These are phyloP conservation scores for Trichoderma virens DNA, from an alignment of 495 filamentous ascomycete species.

Conservation along the genomic window DNA sequence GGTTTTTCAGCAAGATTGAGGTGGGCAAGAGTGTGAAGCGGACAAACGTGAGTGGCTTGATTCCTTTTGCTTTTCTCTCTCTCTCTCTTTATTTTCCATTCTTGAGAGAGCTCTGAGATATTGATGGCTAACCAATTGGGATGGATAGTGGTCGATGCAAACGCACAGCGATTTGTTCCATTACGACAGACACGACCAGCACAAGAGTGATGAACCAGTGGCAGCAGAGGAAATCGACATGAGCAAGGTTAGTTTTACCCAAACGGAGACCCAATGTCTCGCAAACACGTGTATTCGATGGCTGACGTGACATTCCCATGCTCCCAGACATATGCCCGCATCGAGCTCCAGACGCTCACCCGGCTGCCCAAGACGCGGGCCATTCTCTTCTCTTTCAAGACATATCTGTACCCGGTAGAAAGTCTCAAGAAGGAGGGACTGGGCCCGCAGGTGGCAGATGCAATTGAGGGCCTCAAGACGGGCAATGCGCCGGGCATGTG, in stretches of 20 bases:
- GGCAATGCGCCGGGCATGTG: conserved; percentile 63
- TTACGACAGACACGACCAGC: conserved; percentile 10
- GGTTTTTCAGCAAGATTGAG: conserved; percentile 56
- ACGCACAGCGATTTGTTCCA: conserved; percentile 49
- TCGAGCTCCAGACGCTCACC: conserved; percentile 72
- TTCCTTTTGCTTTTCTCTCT: not conserved
- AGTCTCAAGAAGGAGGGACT: conserved; percentile 64
- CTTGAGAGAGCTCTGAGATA: not conserved
- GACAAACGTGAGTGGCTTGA: conserved; percentile 37
- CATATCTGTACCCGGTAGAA: conserved; percentile 61
- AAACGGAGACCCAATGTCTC: not conserved
- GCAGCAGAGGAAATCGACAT: not conserved
- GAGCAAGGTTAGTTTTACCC: not conserved
- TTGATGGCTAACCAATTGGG: not conserved
- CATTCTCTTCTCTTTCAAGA: conserved; percentile 72
- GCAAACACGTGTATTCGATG: not conserved
- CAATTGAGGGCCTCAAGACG: conserved; percentile 62
- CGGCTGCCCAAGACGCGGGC: conserved; percentile 59
- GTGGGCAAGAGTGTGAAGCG: conserved; percentile 49
- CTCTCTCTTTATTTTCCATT: conserved; percentile 3
- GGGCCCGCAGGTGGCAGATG: conserved; percentile 55
- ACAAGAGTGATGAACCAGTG: conserved; percentile 1
- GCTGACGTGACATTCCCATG: not conserved
- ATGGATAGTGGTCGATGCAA: conserved; percentile 60
- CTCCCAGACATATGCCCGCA: conserved; percentile 49